Evolutionary conservation across 495 filamentous ascomycete genomes (phyloP), one percentile per base, ranked within the genome.

Genomic region (Antarctomyces pellizariae): DNA sequence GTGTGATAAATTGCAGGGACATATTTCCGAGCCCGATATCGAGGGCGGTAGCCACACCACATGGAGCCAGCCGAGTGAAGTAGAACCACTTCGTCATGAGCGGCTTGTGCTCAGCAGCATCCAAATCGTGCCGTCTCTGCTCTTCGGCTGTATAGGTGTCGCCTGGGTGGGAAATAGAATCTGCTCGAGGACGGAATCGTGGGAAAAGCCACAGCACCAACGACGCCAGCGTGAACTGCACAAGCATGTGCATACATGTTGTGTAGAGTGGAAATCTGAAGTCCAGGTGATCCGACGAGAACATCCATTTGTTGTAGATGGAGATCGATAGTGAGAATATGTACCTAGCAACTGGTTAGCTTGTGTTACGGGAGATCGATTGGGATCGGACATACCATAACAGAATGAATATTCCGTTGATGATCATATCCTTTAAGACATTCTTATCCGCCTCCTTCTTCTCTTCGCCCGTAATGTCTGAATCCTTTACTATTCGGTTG

Each of bases 261-360:
- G 82, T 91, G 53, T 95, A 95, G 26, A 99, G 65, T 24, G 89
- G 89, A 35, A 80, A 95, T 24, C 76, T 72, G 44, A 99, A 99
- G 41, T 92, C 63, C 36, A 84, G 64, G 29, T 78, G 70, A 26
- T 71, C 65, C 10, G 70, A 53, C 35, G 75, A 72, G 49, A 99
- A 99, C 89, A 99, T 99, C 89, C 89, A 95, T 59, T 92, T 95
- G 57, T 99, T 99, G 53, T 99, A 99, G 79, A 89, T 37, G 13
- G 22, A n/a, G n/a, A 25, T 0, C 5, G 13, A 13, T 30, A 13
- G 12, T 6, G 19, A 22, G 19, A 22, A 22, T 22, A 22, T 7
- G n/a, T 22, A 22, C 19, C 19, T 22, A 22, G n/a, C 7, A 22
- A 22, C 7, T n/a, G n/a, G 19, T 22, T 22, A 22, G 19, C 19